Evolutionary conservation across 768 basidiomycete species (phyloP).

Genomic region (Suillus sp.): DNA sequence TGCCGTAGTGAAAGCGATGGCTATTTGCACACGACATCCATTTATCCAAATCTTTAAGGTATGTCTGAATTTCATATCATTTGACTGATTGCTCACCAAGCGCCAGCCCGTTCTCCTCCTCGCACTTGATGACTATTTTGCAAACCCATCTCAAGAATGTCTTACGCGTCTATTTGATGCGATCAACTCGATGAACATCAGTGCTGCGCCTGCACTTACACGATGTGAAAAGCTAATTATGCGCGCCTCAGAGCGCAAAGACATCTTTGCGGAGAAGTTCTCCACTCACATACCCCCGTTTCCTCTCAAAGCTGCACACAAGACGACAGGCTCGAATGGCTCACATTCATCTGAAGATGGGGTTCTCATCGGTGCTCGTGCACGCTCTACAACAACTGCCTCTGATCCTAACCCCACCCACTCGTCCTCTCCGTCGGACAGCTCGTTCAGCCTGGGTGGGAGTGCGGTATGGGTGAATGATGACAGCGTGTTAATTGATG

Average conservation of each 20-base stretch:
- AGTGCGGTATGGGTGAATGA: slow-evolving; percentile 87
- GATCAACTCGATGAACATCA: slow-evolving; percentile 88
- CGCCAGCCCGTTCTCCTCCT: slow-evolving; percentile 88
- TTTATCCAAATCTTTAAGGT: slow-evolving; percentile 98
- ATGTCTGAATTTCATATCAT: slow-evolving; percentile 19
- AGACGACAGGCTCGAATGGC: slow-evolving; percentile 54
- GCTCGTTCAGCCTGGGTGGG: slow-evolving; percentile 76
- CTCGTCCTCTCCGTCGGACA: slow-evolving; percentile 64
- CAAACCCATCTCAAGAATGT: slow-evolving; percentile 85
- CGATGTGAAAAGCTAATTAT: slow-evolving; percentile 87
- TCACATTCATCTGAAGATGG: slow-evolving; percentile 75
- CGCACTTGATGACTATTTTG: slow-evolving; percentile 94
- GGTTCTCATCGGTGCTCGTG: slow-evolving; percentile 47
- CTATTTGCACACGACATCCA: slow-evolving; percentile 90
- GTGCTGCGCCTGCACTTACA: slow-evolving; percentile 74
- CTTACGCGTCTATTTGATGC: slow-evolving; percentile 90
- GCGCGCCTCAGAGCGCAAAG: slow-evolving; percentile 88
- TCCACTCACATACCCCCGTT: slow-evolving; percentile 23
- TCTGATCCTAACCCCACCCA: slow-evolving; percentile 31
- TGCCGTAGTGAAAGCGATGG: slow-evolving; percentile 91
- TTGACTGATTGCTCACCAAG: slow-evolving; percentile 16
- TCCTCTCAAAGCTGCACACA: slow-evolving; percentile 40
- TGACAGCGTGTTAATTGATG: slow-evolving; percentile 58
- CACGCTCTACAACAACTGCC: slow-evolving; percentile 39
- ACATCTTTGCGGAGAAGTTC: slow-evolving; percentile 90